phyloP scores from a whole-genome alignment of 2,329 filamentous ascomycete species.

The Davidsoniella neocaledoniae region DNA sequence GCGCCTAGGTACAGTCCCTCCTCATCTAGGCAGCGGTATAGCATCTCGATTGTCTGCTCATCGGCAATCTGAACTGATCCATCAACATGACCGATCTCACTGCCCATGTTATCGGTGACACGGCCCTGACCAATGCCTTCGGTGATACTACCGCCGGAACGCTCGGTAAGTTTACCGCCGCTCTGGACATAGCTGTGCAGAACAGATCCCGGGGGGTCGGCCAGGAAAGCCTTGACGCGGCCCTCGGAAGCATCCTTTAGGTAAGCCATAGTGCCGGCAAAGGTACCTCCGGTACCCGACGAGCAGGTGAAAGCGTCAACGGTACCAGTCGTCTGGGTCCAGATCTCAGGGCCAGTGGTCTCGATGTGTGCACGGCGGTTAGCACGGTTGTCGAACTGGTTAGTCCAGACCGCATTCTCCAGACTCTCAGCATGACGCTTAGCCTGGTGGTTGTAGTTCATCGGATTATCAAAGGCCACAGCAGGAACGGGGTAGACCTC shows the following conservation, averaged over 20 bases:
- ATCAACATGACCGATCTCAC: conserved; percentile 71
- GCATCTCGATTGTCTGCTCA: conserved; percentile 93
- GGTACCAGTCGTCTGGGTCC: conserved; percentile 72
- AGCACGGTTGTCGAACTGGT: conserved; percentile 95
- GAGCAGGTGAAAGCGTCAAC: conserved; percentile 92
- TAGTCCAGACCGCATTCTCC: conserved; percentile 91
- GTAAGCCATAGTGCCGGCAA: conserved; percentile 77
- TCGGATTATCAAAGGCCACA: conserved; percentile 83
- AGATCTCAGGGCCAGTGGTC: conserved; percentile 95
- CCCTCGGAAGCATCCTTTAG: conserved; percentile 70
- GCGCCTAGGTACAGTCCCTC: conserved; percentile 92
- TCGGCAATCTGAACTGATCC: conserved; percentile 72
- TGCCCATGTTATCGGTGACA: conserved; percentile 83
- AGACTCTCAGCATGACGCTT: conserved; percentile 70
- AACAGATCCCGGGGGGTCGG: conserved; percentile 85
- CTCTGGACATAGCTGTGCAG: conserved; percentile 82
- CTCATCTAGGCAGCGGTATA: conserved; percentile 89
- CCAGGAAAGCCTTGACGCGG: conserved; percentile 70
- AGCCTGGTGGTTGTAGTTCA: conserved; percentile 98
- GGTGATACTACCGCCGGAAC: conserved; percentile 76
- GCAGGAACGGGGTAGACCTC: conserved; percentile 94
- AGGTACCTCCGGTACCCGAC: conserved; percentile 80
- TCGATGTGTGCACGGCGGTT: conserved; percentile 91
- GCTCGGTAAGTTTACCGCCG: conserved; percentile 67
- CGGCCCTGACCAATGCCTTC: conserved; percentile 96